Conservation (phyloP, 148 eudicot species). For the Cornus suecica region DNA sequence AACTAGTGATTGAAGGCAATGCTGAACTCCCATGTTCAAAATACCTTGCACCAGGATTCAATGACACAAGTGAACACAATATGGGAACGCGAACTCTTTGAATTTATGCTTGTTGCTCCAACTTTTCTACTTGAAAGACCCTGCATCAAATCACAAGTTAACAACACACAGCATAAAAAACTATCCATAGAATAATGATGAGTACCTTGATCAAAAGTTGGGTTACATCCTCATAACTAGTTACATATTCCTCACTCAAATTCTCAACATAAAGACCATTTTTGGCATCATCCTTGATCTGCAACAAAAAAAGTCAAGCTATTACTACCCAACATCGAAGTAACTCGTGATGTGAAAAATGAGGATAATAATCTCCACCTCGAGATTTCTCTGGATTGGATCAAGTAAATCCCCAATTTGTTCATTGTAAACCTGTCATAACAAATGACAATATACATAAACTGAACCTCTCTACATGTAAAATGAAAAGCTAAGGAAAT, state of each 20-base stretch:
- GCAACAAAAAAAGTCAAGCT: slow-evolving; percentile 16
- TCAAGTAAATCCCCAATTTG: slow-evolving; percentile 90
- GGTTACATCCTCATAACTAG: slow-evolving; percentile 76
- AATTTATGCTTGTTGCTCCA: slow-evolving; percentile 75
- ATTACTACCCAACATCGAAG: slow-evolving; percentile 10
- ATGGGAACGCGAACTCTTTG: slow-evolving; percentile 91
- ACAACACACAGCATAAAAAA: slow-evolving; percentile 8
- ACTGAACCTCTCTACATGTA: not conserved
- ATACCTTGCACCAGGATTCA: slow-evolving; percentile 98
- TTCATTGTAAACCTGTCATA: slow-evolving; percentile 68
- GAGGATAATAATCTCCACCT: slow-evolving; percentile 39
- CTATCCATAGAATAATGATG: not conserved
- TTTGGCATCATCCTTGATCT: slow-evolving; percentile 87
- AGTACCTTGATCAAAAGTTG: slow-evolving; percentile 82
- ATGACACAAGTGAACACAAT: slow-evolving; percentile 77
- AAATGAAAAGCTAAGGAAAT: not conserved
- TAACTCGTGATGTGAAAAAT: not conserved
- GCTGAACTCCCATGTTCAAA: not conserved
- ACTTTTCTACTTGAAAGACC: slow-evolving; percentile 89
- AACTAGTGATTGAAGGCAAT: not conserved
- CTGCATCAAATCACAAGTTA: slow-evolving; percentile 34
- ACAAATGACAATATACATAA: not conserved
- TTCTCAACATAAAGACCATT: slow-evolving; percentile 82
- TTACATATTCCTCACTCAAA: slow-evolving; percentile 90
- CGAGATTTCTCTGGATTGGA: slow-evolving; percentile 71